Base-by-base conservation (phyloP, 164 flowering plant species). In the Tinospora cordifolia region DNA sequence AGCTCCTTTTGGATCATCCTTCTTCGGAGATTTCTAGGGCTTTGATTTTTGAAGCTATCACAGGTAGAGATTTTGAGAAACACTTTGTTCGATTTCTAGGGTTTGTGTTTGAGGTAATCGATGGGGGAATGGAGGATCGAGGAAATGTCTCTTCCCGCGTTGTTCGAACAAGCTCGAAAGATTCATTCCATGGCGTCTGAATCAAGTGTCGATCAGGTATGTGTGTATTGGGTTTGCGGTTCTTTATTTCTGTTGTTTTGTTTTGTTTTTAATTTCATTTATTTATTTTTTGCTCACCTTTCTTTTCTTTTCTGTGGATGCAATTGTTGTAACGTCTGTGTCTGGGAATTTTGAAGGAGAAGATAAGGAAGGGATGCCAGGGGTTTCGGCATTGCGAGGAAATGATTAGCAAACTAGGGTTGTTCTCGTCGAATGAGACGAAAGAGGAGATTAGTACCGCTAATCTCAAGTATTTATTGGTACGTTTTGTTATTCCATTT, bases 361-460 rank as follows among this genome's bases (percentile, higher is more conserved):
- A 59, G 9, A 77, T 89, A 80, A 85, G 69, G 77, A 92, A 82
- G 72, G 97, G 90, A 15, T 84, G 86, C 54, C 77, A 86, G 63
- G 74, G 75, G 66, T 76, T 95, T 83, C 76, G 65, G 71, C 80
- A 80, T 73, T 92, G 98, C 75, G 98, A 92, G 67, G 96, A 87
- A 11, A 95, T 92, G 99, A 77, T 91, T 14, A 74, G 86, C 51
- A 90, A 86, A 72, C 80, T 95, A 10, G 99, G 98, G 46, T 68
- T 95, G 75, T 92, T 95, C 76, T 95, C 98, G 1, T 9, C 84
- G 1, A 92, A 95, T 38, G 98, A 95, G 82, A 84, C 94, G 26
- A 92, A 92, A 79, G 97, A 95, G 0, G 99, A 95, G 77, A 90
- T 95, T 67, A 86, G 91, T 88, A 89, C 98, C 12, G 49, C 84